These are phyloP conservation scores for Wallacemonas sp. DNA, from an alignment of 208 protist species.

Conservation along the genomic window DNA sequence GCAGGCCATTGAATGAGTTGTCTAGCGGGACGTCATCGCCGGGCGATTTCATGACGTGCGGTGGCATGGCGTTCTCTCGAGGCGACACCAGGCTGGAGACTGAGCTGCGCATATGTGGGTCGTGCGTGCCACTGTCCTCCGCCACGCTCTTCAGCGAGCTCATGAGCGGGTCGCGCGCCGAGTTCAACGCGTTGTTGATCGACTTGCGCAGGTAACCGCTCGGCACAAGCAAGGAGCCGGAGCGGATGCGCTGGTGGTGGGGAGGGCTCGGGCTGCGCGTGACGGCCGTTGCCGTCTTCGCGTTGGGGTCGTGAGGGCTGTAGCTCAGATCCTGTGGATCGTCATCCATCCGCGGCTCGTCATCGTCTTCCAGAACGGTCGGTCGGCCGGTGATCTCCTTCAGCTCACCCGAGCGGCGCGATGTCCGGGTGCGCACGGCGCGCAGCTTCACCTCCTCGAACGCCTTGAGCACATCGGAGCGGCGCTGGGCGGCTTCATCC, in stretches of 20 bases:
- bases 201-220: slow-evolving; percentile 3
- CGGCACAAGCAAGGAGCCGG: not conserved
- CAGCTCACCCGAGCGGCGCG: too few species aligned
- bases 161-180: slow-evolving; percentile 5
- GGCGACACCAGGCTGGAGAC: slow-evolving; percentile 4
- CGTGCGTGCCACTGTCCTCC: too few species aligned
- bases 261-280: slow-evolving; percentile 4
- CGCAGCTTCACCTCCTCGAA: slow-evolving; percentile 11
- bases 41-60: not conserved
- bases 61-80: not conserved
- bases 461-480: slow-evolving; percentile 12
- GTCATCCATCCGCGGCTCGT: too few species aligned
- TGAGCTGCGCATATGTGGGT: not conserved
- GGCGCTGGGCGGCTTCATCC: not conserved
- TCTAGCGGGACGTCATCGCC: not conserved
- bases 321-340: slow-evolving; percentile 9
- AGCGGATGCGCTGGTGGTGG: not conserved
- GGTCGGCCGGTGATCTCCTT: too few species aligned
- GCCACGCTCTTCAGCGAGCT: slow-evolving; percentile 10
- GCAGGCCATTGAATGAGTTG: not conserved
- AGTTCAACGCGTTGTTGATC: not conserved
- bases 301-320: not conserved
- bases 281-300: not conserved
- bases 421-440: not conserved
- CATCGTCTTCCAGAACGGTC: too few species aligned